phyloP scores from a whole-genome alignment of 2,329 filamentous ascomycete species.

The Zasmidium citrigriseum region DNA sequence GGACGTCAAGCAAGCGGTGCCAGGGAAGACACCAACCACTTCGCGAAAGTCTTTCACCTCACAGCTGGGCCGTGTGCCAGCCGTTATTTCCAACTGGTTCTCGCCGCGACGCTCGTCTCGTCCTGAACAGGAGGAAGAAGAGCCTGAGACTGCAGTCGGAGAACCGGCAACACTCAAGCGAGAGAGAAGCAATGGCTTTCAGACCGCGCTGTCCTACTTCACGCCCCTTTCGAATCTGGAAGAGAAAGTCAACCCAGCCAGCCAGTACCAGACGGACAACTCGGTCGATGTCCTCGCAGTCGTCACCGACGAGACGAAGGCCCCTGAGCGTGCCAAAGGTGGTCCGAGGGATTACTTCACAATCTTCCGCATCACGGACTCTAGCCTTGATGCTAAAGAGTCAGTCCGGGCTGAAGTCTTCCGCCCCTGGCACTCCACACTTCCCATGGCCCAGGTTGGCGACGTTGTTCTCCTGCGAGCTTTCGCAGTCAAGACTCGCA shows the following conservation, averaged over 20 bases:
- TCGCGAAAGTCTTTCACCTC: conserved; percentile 29
- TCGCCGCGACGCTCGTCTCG: conserved; percentile 30
- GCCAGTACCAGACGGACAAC: conserved; percentile 31
- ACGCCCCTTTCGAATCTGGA: conserved; percentile 43
- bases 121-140: conserved; percentile 8
- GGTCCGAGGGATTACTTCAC: conserved; percentile 49
- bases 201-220: conserved; percentile 48
- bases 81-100: conserved; percentile 40
- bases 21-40: not conserved
- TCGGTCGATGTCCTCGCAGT: conserved; percentile 49
- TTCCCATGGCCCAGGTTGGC: conserved; percentile 43
- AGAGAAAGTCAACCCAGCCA: conserved; percentile 42
- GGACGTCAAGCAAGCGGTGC: not conserved
- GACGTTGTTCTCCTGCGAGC: conserved; percentile 48
- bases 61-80: conserved; percentile 34
- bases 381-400: conserved; percentile 20
- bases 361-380: conserved; percentile 43
- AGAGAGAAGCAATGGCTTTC: conserved; percentile 33
- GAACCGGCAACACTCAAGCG: not conserved
- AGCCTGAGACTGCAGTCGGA: conserved; percentile 1
- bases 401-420: conserved; percentile 43
- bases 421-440: conserved; percentile 43
- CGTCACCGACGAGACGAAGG: conserved; percentile 37
- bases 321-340: conserved; percentile 39
- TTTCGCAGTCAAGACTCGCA: conserved; percentile 45